Evolutionary conservation across 1,284 basidiomycete genomes (phyloP).

Genomic region (Ustilago trichophora): DNA sequence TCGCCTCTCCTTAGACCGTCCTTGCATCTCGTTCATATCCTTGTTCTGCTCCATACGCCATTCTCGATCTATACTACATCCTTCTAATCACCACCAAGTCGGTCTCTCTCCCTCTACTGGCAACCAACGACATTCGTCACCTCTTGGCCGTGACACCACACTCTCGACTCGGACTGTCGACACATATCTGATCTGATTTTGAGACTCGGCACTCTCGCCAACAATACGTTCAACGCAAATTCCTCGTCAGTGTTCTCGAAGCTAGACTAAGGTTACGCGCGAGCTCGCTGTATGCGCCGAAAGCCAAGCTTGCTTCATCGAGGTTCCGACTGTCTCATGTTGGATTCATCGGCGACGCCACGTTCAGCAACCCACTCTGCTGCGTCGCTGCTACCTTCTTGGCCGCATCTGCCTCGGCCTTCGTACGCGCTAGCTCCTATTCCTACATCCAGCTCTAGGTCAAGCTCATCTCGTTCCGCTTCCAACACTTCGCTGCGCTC

Average conservation of each 20-base stretch:
- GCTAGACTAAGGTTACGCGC: constrained; percentile 1
- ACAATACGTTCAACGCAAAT: no score
- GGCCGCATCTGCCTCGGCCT: constrained; percentile 25
- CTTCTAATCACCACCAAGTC: no score
- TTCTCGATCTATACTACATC: no score
- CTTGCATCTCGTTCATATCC: no score
- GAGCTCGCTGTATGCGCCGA: not conserved
- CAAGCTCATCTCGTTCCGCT: constrained; percentile 11
- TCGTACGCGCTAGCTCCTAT: constrained; percentile 32
- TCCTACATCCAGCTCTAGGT: constrained; percentile 7
- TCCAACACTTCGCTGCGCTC: constrained; percentile 9
- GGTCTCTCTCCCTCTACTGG: no score
- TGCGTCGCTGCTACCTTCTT: constrained; percentile 28
- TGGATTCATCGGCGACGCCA: constrained; percentile 19
- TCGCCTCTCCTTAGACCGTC: no score
- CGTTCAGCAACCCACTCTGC: constrained; percentile 17
- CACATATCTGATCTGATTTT: no score
- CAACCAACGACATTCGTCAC: no score
- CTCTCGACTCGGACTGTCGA: no score
- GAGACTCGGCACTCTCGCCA: no score
- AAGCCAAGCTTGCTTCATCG: constrained; percentile 1
- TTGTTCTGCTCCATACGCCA: no score
- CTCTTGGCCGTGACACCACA: no score
- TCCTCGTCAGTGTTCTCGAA: not conserved
- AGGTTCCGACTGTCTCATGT: constrained; percentile 14